Evolutionary conservation across 768 basidiomycete genomes (phyloP).

Genomic region (Tricholoma sp.): DNA sequence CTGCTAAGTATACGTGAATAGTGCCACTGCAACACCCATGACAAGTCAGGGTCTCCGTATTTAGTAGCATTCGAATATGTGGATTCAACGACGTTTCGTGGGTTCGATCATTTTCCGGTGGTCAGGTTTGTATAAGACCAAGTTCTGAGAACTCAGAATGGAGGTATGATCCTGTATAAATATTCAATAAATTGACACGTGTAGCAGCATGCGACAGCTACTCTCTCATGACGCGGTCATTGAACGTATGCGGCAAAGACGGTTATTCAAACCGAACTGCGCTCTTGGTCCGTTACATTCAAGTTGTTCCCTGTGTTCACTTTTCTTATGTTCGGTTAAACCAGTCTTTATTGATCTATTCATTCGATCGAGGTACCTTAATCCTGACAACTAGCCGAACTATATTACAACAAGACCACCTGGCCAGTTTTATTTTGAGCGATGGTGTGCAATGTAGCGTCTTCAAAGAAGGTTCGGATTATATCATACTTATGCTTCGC

Average conservation of each 20-base stretch:
- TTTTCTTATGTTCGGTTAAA: constrained; percentile 2
- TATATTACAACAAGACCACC: constrained; percentile 73
- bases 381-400: constrained; percentile 82
- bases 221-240: constrained; percentile 60
- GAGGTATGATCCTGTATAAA: too few species aligned
- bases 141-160: too few species aligned
- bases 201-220: constrained; percentile 40
- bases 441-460: constrained; percentile 30
- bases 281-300: constrained; percentile 55
- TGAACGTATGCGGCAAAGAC: constrained; percentile 48
- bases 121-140: too few species aligned
- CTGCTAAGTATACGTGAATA: too few species aligned
- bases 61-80: too few species aligned
- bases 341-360: constrained; percentile 86
- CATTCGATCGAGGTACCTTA: constrained; percentile 79
- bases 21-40: too few species aligned
- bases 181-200: background rate
- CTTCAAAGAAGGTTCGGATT: background rate
- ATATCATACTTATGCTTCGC: too few species aligned
- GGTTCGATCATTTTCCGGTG: too few species aligned
- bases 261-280: constrained; percentile 91
- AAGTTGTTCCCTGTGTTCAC: background rate
- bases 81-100: too few species aligned
- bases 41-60: too few species aligned
- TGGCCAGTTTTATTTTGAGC: constrained; percentile 59